phyloP scores from a whole-genome alignment of 371 early-diverging fungal genomes.

The Mortierella sp. region DNA sequence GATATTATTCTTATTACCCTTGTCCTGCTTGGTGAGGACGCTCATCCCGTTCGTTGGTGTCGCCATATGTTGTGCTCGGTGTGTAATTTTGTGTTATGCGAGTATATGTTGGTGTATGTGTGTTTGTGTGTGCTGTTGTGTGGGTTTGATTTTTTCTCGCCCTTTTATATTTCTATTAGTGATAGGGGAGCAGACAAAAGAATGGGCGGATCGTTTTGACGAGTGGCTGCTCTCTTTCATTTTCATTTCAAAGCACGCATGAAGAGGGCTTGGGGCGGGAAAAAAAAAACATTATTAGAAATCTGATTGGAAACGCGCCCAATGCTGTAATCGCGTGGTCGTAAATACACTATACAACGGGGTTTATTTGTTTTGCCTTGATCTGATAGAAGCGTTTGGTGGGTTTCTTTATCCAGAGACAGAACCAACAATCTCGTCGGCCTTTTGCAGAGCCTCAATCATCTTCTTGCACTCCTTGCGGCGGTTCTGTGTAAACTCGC shows the following conservation, averaged over 20 bases:
- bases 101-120: background rate
- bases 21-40: conserved; percentile 33
- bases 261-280: background rate
- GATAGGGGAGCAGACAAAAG: background rate
- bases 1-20: conserved; percentile 15
- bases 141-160: too few species aligned
- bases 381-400: background rate
- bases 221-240: conserved; percentile 1
- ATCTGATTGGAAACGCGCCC: background rate
- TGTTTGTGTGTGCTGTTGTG: too few species aligned
- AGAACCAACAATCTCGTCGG: conserved; percentile 89
- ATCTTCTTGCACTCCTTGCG: conserved; percentile 98
- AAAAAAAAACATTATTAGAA: background rate
- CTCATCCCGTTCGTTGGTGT: conserved; percentile 22
- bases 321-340: background rate
- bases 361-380: background rate
- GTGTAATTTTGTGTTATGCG: conserved; percentile 5
- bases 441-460: conserved; percentile 96
- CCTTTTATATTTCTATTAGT: background rate
- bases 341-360: background rate
- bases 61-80: conserved; percentile 3
- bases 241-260: background rate
- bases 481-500: conserved; percentile 90
- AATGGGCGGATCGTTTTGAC: background rate
- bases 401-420: conserved; percentile 33